These are phyloP conservation scores for Malus hybrid DNA, from an alignment of 331 rosid species.

Conservation along the genomic window DNA sequence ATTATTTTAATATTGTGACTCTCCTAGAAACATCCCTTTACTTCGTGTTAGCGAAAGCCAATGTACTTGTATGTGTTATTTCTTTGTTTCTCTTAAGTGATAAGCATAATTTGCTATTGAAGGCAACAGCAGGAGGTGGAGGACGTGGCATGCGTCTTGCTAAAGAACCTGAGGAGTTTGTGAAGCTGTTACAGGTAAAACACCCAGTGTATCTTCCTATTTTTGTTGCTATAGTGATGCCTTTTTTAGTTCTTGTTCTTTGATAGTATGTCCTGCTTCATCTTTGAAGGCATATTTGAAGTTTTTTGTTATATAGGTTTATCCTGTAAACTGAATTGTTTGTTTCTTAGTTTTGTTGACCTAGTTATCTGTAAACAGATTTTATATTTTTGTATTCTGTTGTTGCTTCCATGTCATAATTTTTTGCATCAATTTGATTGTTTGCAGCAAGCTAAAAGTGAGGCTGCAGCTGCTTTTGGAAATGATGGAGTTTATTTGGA, in stretches of 20 bases:
- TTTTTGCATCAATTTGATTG: constrained; percentile 14
- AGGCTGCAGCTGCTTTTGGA: constrained; percentile 98
- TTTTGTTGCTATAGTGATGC: neutral
- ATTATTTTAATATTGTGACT: neutral
- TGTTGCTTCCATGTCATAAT: neutral
- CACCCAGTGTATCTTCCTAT: constrained; percentile 2
- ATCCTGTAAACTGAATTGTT: neutral
- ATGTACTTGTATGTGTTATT: neutral
- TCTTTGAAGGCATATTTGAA: constrained; percentile 16
- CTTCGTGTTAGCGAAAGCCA: neutral
- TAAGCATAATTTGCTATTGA: constrained; percentile 19
- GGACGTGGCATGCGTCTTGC: constrained; percentile 99
- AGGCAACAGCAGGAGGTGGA: constrained; percentile 99
- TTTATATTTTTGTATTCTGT: neutral
- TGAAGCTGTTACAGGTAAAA: constrained; percentile 90
- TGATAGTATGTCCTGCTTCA: neutral
- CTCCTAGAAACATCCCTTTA: neutral
- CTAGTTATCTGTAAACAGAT: neutral
- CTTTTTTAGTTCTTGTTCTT: neutral
- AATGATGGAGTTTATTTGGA: constrained; percentile 27
- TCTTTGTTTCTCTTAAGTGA: constrained; percentile 27
- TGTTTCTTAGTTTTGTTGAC: neutral
- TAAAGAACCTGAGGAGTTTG: constrained; percentile 91
- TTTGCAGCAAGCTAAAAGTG: constrained; percentile 96
- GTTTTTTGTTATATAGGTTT: neutral